Conservation (phyloP, 306 rosid species). For the Lathyrus sativus region DNA sequence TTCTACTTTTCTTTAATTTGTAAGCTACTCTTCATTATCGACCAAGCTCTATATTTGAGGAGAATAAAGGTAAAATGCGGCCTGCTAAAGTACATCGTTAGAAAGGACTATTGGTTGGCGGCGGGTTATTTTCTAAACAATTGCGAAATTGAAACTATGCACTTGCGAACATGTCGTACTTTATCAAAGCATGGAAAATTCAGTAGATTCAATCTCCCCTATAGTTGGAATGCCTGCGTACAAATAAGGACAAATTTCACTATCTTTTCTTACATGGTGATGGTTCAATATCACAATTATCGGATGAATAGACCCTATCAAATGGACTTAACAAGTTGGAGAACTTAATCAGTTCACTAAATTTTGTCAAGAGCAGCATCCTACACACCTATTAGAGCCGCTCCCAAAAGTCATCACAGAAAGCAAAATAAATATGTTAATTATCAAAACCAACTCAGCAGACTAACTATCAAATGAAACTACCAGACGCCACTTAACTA, state of each 20-base stretch:
- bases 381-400: too few species aligned
- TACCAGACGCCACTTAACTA: too few species aligned
- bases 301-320: too few species aligned
- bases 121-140: slow-evolving; percentile 85
- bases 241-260: slow-evolving; percentile 90
- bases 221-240: slow-evolving; percentile 87
- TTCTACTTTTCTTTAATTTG: slow-evolving; percentile 71
- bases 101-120: slow-evolving; percentile 86
- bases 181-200: slow-evolving; percentile 88
- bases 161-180: slow-evolving; percentile 62
- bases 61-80: slow-evolving; percentile 72
- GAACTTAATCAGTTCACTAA: too few species aligned
- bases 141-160: slow-evolving; percentile 74
- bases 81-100: slow-evolving; percentile 91
- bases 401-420: too few species aligned
- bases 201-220: slow-evolving; percentile 84
- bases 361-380: too few species aligned
- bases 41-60: slow-evolving; percentile 70
- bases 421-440: too few species aligned
- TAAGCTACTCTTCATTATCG: slow-evolving; percentile 75
- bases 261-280: slow-evolving; percentile 93
- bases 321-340: too few species aligned
- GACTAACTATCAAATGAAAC: too few species aligned
- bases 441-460: too few species aligned
- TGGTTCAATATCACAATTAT: slow-evolving; percentile 38